Percentiles rank a stretch among this genome's conserved stretches.
phyloP scores from a whole-genome alignment of 495 filamentous ascomycete genomes.

The Hyaloscypha bicolor region DNA sequence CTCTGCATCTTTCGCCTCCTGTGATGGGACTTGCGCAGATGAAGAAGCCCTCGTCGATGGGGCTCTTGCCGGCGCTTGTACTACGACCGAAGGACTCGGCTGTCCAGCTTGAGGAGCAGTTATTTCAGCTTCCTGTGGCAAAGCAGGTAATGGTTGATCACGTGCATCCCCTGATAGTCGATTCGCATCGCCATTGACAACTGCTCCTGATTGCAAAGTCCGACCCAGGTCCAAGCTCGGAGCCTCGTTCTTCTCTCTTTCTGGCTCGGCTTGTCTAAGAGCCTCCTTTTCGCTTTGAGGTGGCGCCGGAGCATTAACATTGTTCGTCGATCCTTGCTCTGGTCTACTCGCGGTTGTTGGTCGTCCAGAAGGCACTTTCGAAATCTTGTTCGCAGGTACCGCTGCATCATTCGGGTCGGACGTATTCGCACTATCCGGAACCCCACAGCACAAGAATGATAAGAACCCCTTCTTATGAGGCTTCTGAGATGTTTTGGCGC shows the following conservation, averaged over 20 bases:
- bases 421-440: slow-evolving; percentile 62
- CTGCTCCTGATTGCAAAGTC: not conserved
- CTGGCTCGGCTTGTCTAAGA: slow-evolving; percentile 19
- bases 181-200: slow-evolving; percentile 18
- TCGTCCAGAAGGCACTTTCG: slow-evolving; percentile 50
- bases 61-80: slow-evolving; percentile 31
- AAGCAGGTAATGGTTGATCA: slow-evolving; percentile 30
- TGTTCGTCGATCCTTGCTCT: slow-evolving; percentile 9
- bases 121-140: slow-evolving; percentile 27
- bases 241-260: slow-evolving; percentile 11
- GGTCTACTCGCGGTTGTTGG: slow-evolving; percentile 55
- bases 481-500: slow-evolving; percentile 44
- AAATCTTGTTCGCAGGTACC: slow-evolving; percentile 67
- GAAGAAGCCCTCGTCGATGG: slow-evolving; percentile 15
- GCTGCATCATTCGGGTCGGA: slow-evolving; percentile 60
- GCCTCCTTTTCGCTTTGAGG: slow-evolving; percentile 28
- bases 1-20: slow-evolving; percentile 46
- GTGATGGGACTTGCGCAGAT: not conserved
- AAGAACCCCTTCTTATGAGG: slow-evolving; percentile 70
- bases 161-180: slow-evolving; percentile 17
- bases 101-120: slow-evolving; percentile 6
- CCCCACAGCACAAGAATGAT: slow-evolving; percentile 80
- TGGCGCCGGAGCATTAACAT: slow-evolving; percentile 5
- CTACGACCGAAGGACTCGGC: slow-evolving; percentile 29
- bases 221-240: not conserved